phyloP scores from a whole-genome alignment of 129 eudicot species.

The Chrysanthemum seticuspe region DNA sequence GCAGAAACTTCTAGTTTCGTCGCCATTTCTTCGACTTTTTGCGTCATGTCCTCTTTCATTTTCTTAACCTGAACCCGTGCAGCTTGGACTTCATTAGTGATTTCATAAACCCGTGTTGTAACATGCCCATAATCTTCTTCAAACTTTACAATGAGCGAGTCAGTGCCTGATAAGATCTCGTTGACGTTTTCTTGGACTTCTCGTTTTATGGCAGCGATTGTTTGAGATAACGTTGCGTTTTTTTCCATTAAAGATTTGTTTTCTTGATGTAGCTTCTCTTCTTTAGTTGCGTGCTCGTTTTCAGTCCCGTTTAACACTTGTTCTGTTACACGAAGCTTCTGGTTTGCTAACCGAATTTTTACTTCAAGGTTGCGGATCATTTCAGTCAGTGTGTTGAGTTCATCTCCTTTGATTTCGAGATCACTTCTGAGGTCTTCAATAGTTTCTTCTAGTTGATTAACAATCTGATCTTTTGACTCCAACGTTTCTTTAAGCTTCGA shows the following conservation, averaged over 20 bases:
- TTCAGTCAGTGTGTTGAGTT: constrained; percentile 53
- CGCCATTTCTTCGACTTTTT: constrained; percentile 23
- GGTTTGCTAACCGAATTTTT: constrained; percentile 69
- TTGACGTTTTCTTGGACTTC: constrained; percentile 53
- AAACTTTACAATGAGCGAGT: constrained; percentile 56
- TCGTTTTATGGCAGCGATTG: constrained; percentile 35
- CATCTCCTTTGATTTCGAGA: constrained; percentile 77
- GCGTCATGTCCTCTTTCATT: constrained; percentile 41
- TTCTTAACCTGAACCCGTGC: constrained; percentile 38
- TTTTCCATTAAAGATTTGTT: constrained; percentile 53
- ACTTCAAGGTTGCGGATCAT: constrained; percentile 68
- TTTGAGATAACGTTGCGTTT: constrained; percentile 37
- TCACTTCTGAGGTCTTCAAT: constrained; percentile 76
- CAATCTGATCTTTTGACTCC: constrained; percentile 35
- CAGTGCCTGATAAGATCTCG: constrained; percentile 43
- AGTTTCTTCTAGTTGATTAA: constrained; percentile 51
- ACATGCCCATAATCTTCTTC: constrained; percentile 79
- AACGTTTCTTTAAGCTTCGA: constrained; percentile 40
- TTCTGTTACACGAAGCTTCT: constrained; percentile 87
- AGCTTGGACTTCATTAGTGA: constrained; percentile 55
- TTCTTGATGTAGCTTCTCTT: constrained; percentile 57
- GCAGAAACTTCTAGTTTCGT: constrained; percentile 32
- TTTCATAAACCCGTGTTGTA: constrained; percentile 51
- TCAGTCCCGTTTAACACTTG: constrained; percentile 70
- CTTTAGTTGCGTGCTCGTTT: constrained; percentile 45